phyloP scores from a whole-genome alignment of 345 rosid genomes.

The Lumnitzera racemosa region DNA sequence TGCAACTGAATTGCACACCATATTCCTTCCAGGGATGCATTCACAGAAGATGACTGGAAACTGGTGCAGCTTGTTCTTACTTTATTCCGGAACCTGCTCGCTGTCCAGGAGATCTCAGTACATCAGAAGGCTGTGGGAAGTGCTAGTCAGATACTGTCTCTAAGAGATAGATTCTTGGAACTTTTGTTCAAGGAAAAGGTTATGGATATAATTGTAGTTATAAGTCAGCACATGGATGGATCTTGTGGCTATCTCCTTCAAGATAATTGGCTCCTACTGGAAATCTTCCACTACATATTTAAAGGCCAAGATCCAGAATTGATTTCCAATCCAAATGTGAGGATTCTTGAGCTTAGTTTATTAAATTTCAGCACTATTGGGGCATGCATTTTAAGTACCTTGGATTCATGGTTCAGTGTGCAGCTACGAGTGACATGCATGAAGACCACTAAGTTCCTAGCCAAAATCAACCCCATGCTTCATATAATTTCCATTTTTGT shows the following conservation, averaged over 20 bases:
- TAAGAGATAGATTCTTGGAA: slow-evolving; percentile 72
- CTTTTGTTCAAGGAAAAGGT: slow-evolving; percentile 72
- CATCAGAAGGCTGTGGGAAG: slow-evolving; percentile 69
- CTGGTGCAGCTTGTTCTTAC: slow-evolving; percentile 86
- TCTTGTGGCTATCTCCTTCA: slow-evolving; percentile 51
- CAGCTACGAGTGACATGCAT: no score
- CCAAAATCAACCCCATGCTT: no score
- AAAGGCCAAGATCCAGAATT: slow-evolving; percentile 71
- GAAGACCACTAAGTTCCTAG: no score
- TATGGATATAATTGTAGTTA: slow-evolving; percentile 63
- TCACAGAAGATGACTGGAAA: slow-evolving; percentile 96
- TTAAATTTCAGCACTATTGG: slow-evolving; percentile 1
- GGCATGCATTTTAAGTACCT: neutral
- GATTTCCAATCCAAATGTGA: slow-evolving; percentile 43
- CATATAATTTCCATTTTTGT: no score
- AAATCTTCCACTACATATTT: slow-evolving; percentile 63
- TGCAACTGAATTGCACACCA: neutral
- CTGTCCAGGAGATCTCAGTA: slow-evolving; percentile 62
- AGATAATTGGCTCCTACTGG: slow-evolving; percentile 78
- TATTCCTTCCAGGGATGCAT: slow-evolving; percentile 47
- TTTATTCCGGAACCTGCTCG: slow-evolving; percentile 75
- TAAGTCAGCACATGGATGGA: slow-evolving; percentile 61
- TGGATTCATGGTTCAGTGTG: neutral
- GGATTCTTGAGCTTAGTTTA: slow-evolving; percentile 34
- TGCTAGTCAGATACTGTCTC: slow-evolving; percentile 49